Evolutionary conservation across 306 rosid species (phyloP), one percentile per base, ranked within the genome.

Genomic region (Arachis stenosperma): DNA sequence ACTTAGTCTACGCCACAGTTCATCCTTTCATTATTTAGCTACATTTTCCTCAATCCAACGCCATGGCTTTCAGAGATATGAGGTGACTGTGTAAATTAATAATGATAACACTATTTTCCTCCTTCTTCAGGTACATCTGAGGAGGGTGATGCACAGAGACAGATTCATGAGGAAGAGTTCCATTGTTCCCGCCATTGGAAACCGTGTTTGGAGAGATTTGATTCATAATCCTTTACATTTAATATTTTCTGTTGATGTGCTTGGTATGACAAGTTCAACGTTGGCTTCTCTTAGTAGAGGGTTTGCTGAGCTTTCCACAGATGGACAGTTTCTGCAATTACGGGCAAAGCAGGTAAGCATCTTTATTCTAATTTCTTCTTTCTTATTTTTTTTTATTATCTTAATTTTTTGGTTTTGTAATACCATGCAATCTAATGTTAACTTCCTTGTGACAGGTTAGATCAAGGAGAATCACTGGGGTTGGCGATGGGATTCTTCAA

Each of bases 191-290:
- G 99, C 97, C 66, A 88, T 91, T 84, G 95, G 90, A 77, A 85
- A 83, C 87, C 99, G 99, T 68, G 78, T 94, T 79, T 94, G 92
- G 93, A 88, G 99, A 81, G 99, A 94, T 73, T 81, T 94, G 81
- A 91, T 94, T 78, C 99, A 94, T 73, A 94, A 94, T 81, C 99
- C 99, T 48, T 77, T 94, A 60, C 99, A 94, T 81, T 80, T 94
- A 74, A 84, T 94, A 83, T 94, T 91, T 85, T 91, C 96, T 5
- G 94, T 94, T 8, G 93, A 94, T 83, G 99, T 94, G 27, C 89
- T 94, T 67, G 97, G 99, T 76, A 91, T 94, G 97, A 87, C 99
- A 67, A 94, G 99, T 75, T 94, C 99, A 87, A 94, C 99, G 5
- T 75, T 94, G 70, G 88, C 99, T 66, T 94, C 99, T 70, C 86